These are phyloP conservation scores for Detonula confervacea DNA, from an alignment of 352 stramenopile genomes.

Conservation along the genomic window DNA sequence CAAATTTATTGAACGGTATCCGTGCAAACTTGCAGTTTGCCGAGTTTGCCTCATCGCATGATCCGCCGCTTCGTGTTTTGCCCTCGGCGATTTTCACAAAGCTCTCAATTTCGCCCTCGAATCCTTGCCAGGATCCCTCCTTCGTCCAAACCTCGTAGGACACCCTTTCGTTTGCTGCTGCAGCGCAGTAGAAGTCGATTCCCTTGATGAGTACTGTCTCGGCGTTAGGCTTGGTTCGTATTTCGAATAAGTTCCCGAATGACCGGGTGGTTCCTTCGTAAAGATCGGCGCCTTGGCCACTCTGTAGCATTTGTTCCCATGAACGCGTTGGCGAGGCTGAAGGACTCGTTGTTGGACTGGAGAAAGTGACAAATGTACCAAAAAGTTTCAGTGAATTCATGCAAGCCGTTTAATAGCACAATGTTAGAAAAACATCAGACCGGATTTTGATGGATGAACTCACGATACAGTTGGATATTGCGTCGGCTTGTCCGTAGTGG, in stretches of 20 bases:
- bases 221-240: constrained; percentile 3
- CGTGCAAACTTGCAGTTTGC: constrained; percentile 7
- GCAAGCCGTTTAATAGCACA: not conserved
- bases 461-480: not conserved
- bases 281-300: not conserved
- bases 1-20: constrained; percentile 19
- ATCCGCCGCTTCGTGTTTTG: not conserved
- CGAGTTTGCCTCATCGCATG: not conserved
- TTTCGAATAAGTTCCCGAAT: constrained; percentile 17
- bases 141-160: constrained; percentile 31
- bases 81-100: constrained; percentile 2
- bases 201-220: constrained; percentile 10
- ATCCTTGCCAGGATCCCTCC: constrained; percentile 22
- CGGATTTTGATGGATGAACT: not conserved
- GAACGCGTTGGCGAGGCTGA: constrained; percentile 3
- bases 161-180: not conserved
- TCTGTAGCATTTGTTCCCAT: constrained; percentile 16
- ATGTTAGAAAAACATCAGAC: not conserved
- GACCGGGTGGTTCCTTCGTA: constrained; percentile 5
- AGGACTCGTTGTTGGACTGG: not conserved
- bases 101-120: not conserved
- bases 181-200: constrained; percentile 8
- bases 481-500: constrained; percentile 2
- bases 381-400: not conserved
- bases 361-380: not conserved